Evolutionary conservation across 2,329 filamentous ascomycete species (phyloP), one percentile per base, ranked within the genome.

Genomic region (Fusarium heterosporum): DNA sequence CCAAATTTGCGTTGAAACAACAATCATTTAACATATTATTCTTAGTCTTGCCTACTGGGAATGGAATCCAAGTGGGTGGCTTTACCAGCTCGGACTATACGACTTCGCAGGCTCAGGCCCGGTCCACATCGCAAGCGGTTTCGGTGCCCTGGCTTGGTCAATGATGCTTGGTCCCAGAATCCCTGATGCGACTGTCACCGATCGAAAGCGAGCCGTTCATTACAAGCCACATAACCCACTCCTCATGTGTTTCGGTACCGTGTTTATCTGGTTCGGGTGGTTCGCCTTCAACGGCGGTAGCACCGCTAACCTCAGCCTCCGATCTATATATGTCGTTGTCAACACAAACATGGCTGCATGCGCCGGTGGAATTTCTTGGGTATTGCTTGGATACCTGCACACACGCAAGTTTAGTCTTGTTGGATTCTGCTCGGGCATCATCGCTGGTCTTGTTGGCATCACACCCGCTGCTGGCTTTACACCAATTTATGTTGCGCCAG

Each of bases 51-150:
- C 87, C 0, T 88, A 84, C 77, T 90, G 87, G 87, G 88, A 87
- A 6, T 90, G 88, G 88, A 90, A 90, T 70, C 72, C 83, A n/a
- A 85, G 84, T 51, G 88, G 88, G 12, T 90, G 88, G 88, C 78
- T 90, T 1, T 89, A 80, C 75, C 85, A 88, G 22, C 81, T 90
- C 3, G 84, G 84, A 1, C 82, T 84, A 1, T 81, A 86, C 61
- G 87, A 89, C 72, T 89, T 87, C 54, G 87, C 86, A 14, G 87
- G 87, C 51, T 85, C 85, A 13, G 87, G 88, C 2, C 88, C 87
- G 4, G 88, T 90, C 3, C 87, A 90, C 70, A 87, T 90, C 53
- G 83, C 87, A 4, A 85, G 82, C 2, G 87, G 88, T 4, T 89
- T 86, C 79, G 80, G 83, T n/a, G 87, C 87, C 9, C 80, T 90